Evolutionary conservation across 805 yeast genomes (phyloP).

Genomic region (Myxozyma nipponensis): DNA sequence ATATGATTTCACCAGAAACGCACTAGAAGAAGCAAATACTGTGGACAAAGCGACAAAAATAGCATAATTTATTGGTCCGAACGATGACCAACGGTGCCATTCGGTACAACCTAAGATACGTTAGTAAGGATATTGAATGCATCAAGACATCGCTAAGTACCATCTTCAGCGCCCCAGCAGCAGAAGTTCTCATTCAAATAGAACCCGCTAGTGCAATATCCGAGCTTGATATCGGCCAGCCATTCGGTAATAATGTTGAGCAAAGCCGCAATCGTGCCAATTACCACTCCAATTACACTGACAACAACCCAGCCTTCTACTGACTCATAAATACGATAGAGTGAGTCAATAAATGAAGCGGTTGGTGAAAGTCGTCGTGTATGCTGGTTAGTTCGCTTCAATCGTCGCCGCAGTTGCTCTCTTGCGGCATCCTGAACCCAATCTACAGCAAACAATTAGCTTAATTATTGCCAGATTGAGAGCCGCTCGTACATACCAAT

Average conservation of each 20-base stretch:
- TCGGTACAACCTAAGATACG: slow-evolving; percentile 44
- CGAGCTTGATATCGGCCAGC: slow-evolving; percentile 72
- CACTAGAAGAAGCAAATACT: slow-evolving; percentile 59
- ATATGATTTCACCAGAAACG: slow-evolving; percentile 59
- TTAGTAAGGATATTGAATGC: background rate
- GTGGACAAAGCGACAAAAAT: slow-evolving; percentile 59
- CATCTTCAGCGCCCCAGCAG: slow-evolving; percentile 60
- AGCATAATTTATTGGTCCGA: slow-evolving; percentile 45
- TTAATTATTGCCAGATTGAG: background rate
- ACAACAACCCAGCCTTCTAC: slow-evolving; percentile 69
- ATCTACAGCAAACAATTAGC: slow-evolving; percentile 41
- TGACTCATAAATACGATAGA: slow-evolving; percentile 27
- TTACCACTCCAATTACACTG: slow-evolving; percentile 66
- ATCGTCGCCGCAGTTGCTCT: slow-evolving; percentile 31
- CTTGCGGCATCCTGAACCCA: slow-evolving; percentile 55
- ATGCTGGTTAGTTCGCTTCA: slow-evolving; percentile 7
- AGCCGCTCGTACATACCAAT: slow-evolving; percentile 24
- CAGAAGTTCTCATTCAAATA: slow-evolving; percentile 74
- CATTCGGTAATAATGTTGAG: slow-evolving; percentile 81
- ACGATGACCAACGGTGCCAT: slow-evolving; percentile 67
- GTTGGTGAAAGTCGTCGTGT: slow-evolving; percentile 2
- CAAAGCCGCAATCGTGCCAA: slow-evolving; percentile 81
- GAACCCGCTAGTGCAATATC: slow-evolving; percentile 68
- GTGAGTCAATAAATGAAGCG: background rate
- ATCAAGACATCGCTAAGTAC: background rate